Conservation (phyloP, 1,284 basidiomycete genomes). For the Tetrapyrgos nigripes region DNA sequence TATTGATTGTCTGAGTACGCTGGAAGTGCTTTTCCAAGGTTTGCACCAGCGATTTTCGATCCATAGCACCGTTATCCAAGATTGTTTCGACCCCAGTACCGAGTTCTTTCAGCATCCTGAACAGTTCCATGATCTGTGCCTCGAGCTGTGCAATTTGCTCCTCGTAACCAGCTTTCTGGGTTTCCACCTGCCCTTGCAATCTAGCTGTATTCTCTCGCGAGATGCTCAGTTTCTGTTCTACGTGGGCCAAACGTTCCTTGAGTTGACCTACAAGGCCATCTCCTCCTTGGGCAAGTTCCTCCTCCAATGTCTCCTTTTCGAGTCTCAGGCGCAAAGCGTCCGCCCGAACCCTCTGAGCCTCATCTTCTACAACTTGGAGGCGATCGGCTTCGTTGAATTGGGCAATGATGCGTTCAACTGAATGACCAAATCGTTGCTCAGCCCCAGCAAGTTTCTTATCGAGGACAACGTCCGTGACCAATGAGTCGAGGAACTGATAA, state of each 20-base stretch:
- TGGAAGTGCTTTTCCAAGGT: constrained; percentile 86
- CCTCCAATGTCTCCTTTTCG: constrained; percentile 80
- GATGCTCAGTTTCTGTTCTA: constrained; percentile 82
- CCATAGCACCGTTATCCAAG: constrained; percentile 72
- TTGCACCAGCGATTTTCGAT: constrained; percentile 83
- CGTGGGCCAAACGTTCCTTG: constrained; percentile 73
- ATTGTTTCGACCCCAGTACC: constrained; percentile 80
- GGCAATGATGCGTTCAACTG: constrained; percentile 88
- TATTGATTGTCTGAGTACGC: constrained; percentile 84
- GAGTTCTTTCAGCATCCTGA: constrained; percentile 89
- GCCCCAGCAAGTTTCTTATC: constrained; percentile 90
- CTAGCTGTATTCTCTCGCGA: constrained; percentile 83
- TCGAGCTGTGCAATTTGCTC: constrained; percentile 90
- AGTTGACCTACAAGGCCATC: constrained; percentile 88
- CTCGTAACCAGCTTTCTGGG: constrained; percentile 85
- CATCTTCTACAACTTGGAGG: constrained; percentile 80
- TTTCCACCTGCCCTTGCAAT: constrained; percentile 80
- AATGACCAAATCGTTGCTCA: constrained; percentile 87
- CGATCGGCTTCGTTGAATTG: constrained; percentile 94
- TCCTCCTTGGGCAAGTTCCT: constrained; percentile 81
- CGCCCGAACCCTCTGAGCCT: constrained; percentile 73
- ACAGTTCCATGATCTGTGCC: constrained; percentile 92
- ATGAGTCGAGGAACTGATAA: constrained; percentile 93
- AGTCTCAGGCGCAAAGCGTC: constrained; percentile 68
- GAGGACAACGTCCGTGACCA: constrained; percentile 92